Evolutionary conservation across 2,329 filamentous ascomycete genomes (phyloP), one percentile per base, ranked within the genome.

Genomic region (Trematosphaeria pertusa): DNA sequence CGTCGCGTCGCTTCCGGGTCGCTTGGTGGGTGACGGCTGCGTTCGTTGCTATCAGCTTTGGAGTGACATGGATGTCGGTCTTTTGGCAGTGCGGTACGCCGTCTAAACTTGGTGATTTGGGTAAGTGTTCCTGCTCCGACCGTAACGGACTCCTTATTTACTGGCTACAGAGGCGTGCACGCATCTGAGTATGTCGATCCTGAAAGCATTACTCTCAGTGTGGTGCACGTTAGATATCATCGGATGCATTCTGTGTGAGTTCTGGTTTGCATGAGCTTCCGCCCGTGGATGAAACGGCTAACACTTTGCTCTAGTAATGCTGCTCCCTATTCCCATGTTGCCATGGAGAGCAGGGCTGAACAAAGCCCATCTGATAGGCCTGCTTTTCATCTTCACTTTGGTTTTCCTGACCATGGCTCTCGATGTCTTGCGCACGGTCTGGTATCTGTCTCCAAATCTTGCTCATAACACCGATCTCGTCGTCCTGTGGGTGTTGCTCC

Each of bases 391-490:
- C 15, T 41, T 45, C 21, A 18, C 42, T 31, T 21, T 52, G 3
- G 41, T 37, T 8, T 5, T 43, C 7, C 37, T 52, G 14, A 36
- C 24, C 33, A 35, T 49, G n/a, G 37, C 36, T 5, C n/a, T 52
- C 20, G 49, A 52, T 17, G 32, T 52, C 12, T 12, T 48, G 12
- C 45, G 49, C 24, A 48, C 49, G 1, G 41, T 40, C 18, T 46
- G 26, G 22, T 28, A 28, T 34, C 43, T 46, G 14, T 30, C 2
- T 10, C 12, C 21, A n/a, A 15, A 32, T 3, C 31, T 40, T 4
- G 15, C 17, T 10, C 15, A 19, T 7, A 35, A 17, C 6, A 34
- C 35, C 14, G 37, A 40, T 32, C 20, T 35, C 2, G 17, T 33
- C 14, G 26, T 32, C 19, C 4, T 46, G n/a, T 39, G 35, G 36